Conservation (phyloP, 768 basidiomycete genomes). For the Hebeloma cylindrosporum region DNA sequence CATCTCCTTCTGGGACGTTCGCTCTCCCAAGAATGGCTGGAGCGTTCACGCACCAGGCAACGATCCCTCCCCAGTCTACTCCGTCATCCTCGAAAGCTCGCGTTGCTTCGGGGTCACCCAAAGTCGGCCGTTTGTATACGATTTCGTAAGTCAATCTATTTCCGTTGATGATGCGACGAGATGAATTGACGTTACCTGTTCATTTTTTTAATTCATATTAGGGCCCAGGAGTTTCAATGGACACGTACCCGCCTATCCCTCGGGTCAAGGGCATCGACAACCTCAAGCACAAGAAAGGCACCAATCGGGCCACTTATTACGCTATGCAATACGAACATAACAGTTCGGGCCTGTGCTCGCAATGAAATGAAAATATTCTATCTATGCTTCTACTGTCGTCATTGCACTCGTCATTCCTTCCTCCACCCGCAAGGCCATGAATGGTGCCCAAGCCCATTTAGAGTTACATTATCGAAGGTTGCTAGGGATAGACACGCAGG, state of each 20-base stretch:
- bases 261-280: constrained; percentile 25
- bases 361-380: constrained; percentile 65
- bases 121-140: constrained; percentile 73
- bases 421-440: too few relatives aligned
- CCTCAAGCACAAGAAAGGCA: constrained; percentile 31
- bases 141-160: constrained; percentile 51
- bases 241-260: constrained; percentile 50
- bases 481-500: too few relatives aligned
- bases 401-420: too few relatives aligned
- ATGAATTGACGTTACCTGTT: too few relatives aligned
- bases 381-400: too few relatives aligned
- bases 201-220: constrained; percentile 17
- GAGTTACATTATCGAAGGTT: too few relatives aligned
- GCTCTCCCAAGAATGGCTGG: constrained; percentile 62
- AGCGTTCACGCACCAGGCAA: constrained; percentile 81
- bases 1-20: constrained; percentile 81
- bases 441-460: too few relatives aligned
- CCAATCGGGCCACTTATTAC: constrained; percentile 28
- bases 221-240: constrained; percentile 57
- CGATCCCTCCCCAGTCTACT: constrained; percentile 78
- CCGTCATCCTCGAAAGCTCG: constrained; percentile 70
- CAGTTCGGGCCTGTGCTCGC: constrained; percentile 32
- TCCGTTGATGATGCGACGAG: too few relatives aligned
- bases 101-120: constrained; percentile 79
- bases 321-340: constrained; percentile 30